These are phyloP conservation scores for Fusarium sp. DNA, from an alignment of 2,329 filamentous ascomycete genomes.

Conservation along the genomic window DNA sequence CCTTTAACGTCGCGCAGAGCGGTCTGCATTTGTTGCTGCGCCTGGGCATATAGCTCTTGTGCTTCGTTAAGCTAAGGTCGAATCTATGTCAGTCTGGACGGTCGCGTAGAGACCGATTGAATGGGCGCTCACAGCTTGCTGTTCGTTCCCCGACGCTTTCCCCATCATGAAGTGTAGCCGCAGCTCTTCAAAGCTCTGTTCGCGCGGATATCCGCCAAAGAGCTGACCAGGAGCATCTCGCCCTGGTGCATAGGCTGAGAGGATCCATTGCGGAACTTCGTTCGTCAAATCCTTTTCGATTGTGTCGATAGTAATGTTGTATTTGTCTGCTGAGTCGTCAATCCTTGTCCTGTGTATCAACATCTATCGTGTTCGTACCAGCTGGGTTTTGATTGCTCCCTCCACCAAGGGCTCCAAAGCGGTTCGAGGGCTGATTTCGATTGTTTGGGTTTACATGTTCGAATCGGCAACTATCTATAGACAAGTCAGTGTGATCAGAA, in stretches of 20 bases:
- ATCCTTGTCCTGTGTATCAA: neutral
- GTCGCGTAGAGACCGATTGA: neutral
- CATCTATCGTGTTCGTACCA: slow-evolving; percentile 19
- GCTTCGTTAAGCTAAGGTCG: slow-evolving; percentile 66
- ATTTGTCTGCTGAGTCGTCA: slow-evolving; percentile 47
- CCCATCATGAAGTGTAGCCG: slow-evolving; percentile 75
- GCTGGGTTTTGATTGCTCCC: slow-evolving; percentile 35
- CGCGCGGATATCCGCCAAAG: slow-evolving; percentile 80
- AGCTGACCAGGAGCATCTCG: slow-evolving; percentile 81
- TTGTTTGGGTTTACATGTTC: slow-evolving; percentile 58
- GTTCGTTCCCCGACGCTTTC: slow-evolving; percentile 66
- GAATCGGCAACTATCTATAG: slow-evolving; percentile 62
- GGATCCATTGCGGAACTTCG: slow-evolving; percentile 83
- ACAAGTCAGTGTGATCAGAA: slow-evolving; percentile 13
- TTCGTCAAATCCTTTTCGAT: slow-evolving; percentile 74
- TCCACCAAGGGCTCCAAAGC: slow-evolving; percentile 63
- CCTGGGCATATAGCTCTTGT: slow-evolving; percentile 68
- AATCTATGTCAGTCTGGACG: slow-evolving; percentile 28
- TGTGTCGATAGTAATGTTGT: slow-evolving; percentile 64
- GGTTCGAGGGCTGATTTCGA: slow-evolving; percentile 57
- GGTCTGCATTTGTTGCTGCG: slow-evolving; percentile 76
- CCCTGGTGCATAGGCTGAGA: slow-evolving; percentile 86
- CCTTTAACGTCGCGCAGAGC: slow-evolving; percentile 74
- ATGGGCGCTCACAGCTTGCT: slow-evolving; percentile 57
- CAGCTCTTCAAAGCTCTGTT: slow-evolving; percentile 91